phyloP scores from a whole-genome alignment of 2,329 filamentous ascomycete genomes.

The Trichoderma pleuroti region DNA sequence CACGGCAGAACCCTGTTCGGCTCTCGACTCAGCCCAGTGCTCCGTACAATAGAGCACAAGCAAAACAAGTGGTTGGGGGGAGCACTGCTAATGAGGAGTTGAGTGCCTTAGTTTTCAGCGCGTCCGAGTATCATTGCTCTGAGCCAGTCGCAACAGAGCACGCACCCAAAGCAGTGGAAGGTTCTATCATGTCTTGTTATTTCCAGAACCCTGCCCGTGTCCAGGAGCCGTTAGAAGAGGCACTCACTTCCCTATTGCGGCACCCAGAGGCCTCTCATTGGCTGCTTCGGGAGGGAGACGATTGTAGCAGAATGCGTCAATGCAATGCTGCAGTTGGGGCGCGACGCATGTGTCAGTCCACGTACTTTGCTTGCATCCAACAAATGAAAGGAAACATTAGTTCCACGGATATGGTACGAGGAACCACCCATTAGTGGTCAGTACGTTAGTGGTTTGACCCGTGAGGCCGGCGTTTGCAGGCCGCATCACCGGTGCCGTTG shows the following conservation, averaged over 20 bases:
- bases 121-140: neutral
- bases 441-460: neutral
- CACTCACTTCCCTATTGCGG: constrained; percentile 12
- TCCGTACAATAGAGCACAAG: neutral
- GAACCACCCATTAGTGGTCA: neutral
- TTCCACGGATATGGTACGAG: neutral
- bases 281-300: neutral
- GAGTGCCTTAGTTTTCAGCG: neutral
- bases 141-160: neutral
- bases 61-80: neutral
- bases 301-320: neutral
- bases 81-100: neutral
- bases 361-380: neutral
- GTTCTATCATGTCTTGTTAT: neutral
- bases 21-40: constrained; percentile 15
- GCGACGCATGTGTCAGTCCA: neutral
- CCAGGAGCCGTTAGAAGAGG: neutral
- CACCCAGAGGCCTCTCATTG: constrained; percentile 3
- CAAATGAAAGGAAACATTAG: neutral
- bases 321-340: neutral
- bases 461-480: neutral
- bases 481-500: neutral
- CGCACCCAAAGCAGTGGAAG: neutral
- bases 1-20: constrained; percentile 13
- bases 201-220: neutral